Base-by-base conservation (phyloP, 441 rosid species). In the Omphalea diandra region DNA sequence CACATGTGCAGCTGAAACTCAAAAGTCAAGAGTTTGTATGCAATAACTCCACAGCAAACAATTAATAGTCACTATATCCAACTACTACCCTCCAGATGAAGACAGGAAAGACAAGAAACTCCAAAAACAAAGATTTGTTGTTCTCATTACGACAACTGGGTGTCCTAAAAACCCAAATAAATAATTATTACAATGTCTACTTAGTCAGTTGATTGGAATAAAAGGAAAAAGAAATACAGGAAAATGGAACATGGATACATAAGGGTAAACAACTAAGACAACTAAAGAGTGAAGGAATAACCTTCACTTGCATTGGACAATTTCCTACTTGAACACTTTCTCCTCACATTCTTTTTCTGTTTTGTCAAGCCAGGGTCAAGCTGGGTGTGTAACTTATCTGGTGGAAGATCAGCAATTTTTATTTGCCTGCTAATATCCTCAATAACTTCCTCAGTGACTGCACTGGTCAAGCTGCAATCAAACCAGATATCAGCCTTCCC, bases 311-410 rank as follows among this genome's bases (percentile, higher is more conserved):
- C 75, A 46, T 67, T 69, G 35, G 74, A 73, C 20, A 60, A 67
- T 65, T 80, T 87, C 76, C 76, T 81, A 40, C 12, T 79, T 9
- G 68, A 67, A 63, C 79, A 81, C 66, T 31, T 70, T 80, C 81
- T 83, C 77, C 86, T 85, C 18, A 82, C 81, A 82, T 81, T 87
- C 81, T 73, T 88, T 73, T 87, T 86, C 71, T 63, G 41, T 76
- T 83, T 86, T 56, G 2, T 79, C 52, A 27, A 26, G 20, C 78
- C 68, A 73, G 70, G 54, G 46, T 68, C 79, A 26, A 44, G 78
- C 72, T 53, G 79, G 54, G 67, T 52, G 60, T 74, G 63, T 11
- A 65, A 59, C 75, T 75, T 69, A 69, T 84, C 83, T 35, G 61
- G 71, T 24, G 69, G 77, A 67, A 63, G 74, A 63, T 61, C 71